phyloP scores from a whole-genome alignment of 768 basidiomycete genomes.

The Infundibulicybe gibba region DNA sequence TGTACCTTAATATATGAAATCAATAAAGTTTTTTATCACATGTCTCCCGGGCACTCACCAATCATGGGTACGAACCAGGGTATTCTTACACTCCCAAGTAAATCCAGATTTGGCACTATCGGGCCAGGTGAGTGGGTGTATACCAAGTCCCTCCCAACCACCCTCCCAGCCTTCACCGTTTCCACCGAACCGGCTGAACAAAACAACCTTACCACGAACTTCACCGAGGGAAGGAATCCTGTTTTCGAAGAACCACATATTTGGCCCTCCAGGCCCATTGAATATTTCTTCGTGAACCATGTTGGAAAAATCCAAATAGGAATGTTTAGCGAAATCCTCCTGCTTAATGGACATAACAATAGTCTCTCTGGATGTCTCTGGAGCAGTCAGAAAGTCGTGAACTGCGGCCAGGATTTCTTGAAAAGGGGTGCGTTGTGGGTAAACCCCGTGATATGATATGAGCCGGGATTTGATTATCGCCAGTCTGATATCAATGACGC shows the following conservation, averaged over 20 bases:
- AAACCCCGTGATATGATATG: slow-evolving; percentile 76
- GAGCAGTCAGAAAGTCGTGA: slow-evolving; percentile 58
- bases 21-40: slow-evolving; percentile 3
- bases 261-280: slow-evolving; percentile 45
- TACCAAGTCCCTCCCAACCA: slow-evolving; percentile 69
- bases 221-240: slow-evolving; percentile 78
- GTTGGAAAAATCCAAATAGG: slow-evolving; percentile 51
- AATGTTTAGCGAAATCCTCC: slow-evolving; percentile 59
- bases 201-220: slow-evolving; percentile 78
- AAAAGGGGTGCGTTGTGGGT: slow-evolving; percentile 69
- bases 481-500: slow-evolving; percentile 80
- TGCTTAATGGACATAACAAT: slow-evolving; percentile 89
- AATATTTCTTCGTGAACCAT: slow-evolving; percentile 65
- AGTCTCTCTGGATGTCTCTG: slow-evolving; percentile 60
- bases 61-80: slow-evolving; percentile 74
- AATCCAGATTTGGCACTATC: slow-evolving; percentile 74
- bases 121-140: slow-evolving; percentile 87
- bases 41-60: slow-evolving; percentile 46
- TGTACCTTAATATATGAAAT: slow-evolving; percentile 56
- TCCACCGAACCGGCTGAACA: slow-evolving; percentile 85
- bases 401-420: slow-evolving; percentile 58
- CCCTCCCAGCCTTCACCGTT: slow-evolving; percentile 67
- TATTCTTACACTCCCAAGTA: slow-evolving; percentile 71
- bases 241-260: slow-evolving; percentile 83
- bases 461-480: slow-evolving; percentile 60